These are phyloP conservation scores for Calonectria pteridis DNA, from an alignment of 2,329 filamentous ascomycete species.

Conservation along the genomic window DNA sequence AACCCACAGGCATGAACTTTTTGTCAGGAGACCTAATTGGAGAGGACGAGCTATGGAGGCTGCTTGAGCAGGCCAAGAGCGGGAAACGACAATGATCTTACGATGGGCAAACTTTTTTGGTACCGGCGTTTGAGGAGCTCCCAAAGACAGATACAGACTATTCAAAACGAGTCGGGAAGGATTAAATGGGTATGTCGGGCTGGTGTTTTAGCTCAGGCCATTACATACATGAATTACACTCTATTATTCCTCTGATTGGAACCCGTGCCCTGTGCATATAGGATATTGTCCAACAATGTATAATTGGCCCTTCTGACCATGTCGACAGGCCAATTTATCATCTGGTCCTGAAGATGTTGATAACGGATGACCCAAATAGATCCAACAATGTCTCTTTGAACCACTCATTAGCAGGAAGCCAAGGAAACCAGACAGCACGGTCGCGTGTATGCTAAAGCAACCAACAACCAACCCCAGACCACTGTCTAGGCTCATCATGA, in stretches of 20 bases:
- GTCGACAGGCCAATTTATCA: not conserved
- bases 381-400: not conserved
- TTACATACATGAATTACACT: not conserved
- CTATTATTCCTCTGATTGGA: not conserved
- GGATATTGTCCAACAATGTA: not conserved
- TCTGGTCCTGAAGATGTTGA: too few species aligned
- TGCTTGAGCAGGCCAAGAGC: not conserved
- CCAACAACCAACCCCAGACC: too few species aligned
- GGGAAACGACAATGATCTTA: slow-evolving; percentile 34
- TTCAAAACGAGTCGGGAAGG: slow-evolving; percentile 4
- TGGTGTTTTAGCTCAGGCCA: not conserved
- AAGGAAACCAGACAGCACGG: not conserved
- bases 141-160: slow-evolving; percentile 26
- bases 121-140: slow-evolving; percentile 41
- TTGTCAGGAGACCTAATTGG: not conserved
- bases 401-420: not conserved
- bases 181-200: not conserved
- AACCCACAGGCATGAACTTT: slow-evolving; percentile 22
- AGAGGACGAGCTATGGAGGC: not conserved
- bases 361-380: not conserved
- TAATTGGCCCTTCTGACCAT: not conserved
- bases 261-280: not conserved
- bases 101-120: slow-evolving; percentile 27
- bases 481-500: too few species aligned
- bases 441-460: not conserved